Evolutionary conservation across 352 stramenopile genomes (phyloP).

Genomic region (Phytophthora tubulina): DNA sequence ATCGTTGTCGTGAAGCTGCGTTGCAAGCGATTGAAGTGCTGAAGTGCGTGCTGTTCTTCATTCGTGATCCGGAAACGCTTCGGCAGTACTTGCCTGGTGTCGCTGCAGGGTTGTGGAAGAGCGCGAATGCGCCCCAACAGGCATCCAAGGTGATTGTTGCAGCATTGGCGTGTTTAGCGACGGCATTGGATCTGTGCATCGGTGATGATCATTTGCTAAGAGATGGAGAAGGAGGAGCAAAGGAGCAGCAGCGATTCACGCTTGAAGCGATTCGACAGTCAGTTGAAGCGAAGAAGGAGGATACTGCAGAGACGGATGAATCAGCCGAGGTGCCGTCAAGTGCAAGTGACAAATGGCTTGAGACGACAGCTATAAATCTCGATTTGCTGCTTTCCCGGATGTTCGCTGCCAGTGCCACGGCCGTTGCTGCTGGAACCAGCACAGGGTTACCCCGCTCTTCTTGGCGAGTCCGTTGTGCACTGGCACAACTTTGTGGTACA

Average conservation of each 20-base stretch:
- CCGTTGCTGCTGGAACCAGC: slow-evolving; percentile 31
- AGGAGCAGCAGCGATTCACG: slow-evolving; percentile 34
- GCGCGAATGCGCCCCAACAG: slow-evolving; percentile 71
- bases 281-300: slow-evolving; percentile 15
- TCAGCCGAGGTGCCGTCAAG: background rate
- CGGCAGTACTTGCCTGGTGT: slow-evolving; percentile 82
- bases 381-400: slow-evolving; percentile 71
- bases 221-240: slow-evolving; percentile 5
- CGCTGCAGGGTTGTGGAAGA: slow-evolving; percentile 69
- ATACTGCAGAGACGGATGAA: background rate
- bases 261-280: slow-evolving; percentile 46
- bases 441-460: slow-evolving; percentile 53
- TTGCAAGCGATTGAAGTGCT: slow-evolving; percentile 55
- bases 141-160: slow-evolving; percentile 70
- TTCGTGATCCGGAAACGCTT: slow-evolving; percentile 51
- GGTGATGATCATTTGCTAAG: slow-evolving; percentile 27
- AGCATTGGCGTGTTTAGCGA: slow-evolving; percentile 64
- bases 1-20: slow-evolving; percentile 55
- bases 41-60: slow-evolving; percentile 45
- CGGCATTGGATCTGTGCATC: slow-evolving; percentile 49
- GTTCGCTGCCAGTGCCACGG: slow-evolving; percentile 50
- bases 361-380: slow-evolving; percentile 64
- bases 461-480: slow-evolving; percentile 68
- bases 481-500: slow-evolving; percentile 68
- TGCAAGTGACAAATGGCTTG: slow-evolving; percentile 60